Conservation (phyloP, 495 filamentous ascomycete genomes). For the Antarctomyces pellizariae region DNA sequence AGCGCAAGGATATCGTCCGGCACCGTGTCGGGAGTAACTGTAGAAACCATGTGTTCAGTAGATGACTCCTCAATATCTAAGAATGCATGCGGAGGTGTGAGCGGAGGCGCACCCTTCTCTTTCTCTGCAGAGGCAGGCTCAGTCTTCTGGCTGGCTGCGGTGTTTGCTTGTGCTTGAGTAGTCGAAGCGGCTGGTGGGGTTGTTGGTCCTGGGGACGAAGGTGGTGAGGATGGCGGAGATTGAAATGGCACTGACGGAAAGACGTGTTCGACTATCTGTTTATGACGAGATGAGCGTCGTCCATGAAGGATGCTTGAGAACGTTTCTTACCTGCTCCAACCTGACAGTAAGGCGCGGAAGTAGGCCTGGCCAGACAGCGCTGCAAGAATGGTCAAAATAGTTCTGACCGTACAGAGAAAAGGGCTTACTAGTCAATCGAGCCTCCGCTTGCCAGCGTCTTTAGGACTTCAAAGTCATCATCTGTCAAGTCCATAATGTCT, state of each 20-base stretch:
- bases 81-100: constrained; percentile 2
- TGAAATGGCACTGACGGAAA: constrained; percentile 1
- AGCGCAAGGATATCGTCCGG: constrained; percentile 39
- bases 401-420: no score
- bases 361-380: constrained; percentile 29
- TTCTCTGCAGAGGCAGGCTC: constrained; percentile 8
- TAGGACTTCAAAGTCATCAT: no score
- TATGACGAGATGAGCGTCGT: constrained; percentile 2
- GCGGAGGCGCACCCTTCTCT: constrained; percentile 10
- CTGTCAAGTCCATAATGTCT: no score
- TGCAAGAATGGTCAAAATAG: constrained; percentile 15
- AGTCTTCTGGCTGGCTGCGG: constrained; percentile 3
- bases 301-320: not conserved
- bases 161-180: constrained; percentile 3
- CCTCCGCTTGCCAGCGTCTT: no score
- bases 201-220: not conserved
- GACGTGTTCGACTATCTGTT: constrained; percentile 9
- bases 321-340: constrained; percentile 25
- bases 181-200: constrained; percentile 2
- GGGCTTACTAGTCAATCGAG: no score
- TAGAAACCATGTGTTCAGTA: not conserved
- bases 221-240: not conserved
- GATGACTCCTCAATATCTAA: no score
- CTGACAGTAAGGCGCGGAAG: constrained; percentile 25
- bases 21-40: constrained; percentile 18